Evolutionary conservation across 2,329 filamentous ascomycete species (phyloP), one percentile per base, ranked within the genome.

Genomic region (Ophiostoma populinum): DNA sequence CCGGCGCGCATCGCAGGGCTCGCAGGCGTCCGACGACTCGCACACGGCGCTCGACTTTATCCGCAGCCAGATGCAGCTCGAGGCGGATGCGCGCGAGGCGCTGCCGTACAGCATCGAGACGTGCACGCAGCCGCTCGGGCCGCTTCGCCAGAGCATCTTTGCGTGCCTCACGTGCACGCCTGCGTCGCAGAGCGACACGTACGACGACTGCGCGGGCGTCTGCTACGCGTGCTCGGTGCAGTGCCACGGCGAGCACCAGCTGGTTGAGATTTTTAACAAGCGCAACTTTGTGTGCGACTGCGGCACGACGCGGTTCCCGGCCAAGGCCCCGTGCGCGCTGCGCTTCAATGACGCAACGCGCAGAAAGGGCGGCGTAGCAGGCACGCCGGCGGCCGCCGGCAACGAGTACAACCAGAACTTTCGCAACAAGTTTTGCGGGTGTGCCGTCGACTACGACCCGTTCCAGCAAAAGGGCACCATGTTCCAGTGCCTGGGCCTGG

Each of bases 371-470:
- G 66, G 63, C 29, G 81, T 92, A 9, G 75, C 76, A 48, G 82
- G 76, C 1, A 80, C 94, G 48, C 61, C 73, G 43, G 70, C 85
- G 6, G 65, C 74, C 12, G 59, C 62, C 26, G 72, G 65, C 44
- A 95, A 98, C 59, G 76, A 70, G 47, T 98, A 98, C 61, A 93
- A 94, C 49, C 80, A 94, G 41, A 98, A 98, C 59, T 98, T 92
- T 49, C 68, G 72, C 45, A 95, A 95, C 49, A 70, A 67, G 29
- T 98, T 98, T 57, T 98, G 90, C 53, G 81, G 79, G 2, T 98
- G 90, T 49, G 70, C 70, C 20, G 78, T 86, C 48, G 73, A 86
- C 40, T 98, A 98, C 51, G 80, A 94, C 51, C 74, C 87, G 0
- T 70, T 87, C 32, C 66, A 80, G 51, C 85, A 98, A 52, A 92